Base-by-base conservation (phyloP, 257 asterid species). In the Schizonepeta tenuifolia region DNA sequence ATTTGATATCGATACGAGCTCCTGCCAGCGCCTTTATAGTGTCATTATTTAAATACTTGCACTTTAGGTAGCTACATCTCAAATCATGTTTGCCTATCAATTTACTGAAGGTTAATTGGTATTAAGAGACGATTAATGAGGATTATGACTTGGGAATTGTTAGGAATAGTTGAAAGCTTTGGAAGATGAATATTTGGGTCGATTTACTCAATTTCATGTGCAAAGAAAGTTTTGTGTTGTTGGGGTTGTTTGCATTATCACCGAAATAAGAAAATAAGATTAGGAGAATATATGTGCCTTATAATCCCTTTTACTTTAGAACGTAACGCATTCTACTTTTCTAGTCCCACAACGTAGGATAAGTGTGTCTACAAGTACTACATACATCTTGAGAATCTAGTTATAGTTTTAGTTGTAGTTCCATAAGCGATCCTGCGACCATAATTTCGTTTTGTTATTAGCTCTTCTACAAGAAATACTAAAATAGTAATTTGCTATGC, bases 161-260 rank as follows among this genome's bases (percentile, higher is more conserved):
- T 14, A n/a, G 40, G 71, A 26, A 17, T 47, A 28, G 31, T 49
- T 5, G 6, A 28, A n/a, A 24, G 44, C 47, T 26, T 28, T n/a
- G 21, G 60, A 5, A 50, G 72, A 67, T 15, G 11, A 49, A 65
- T 24, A 4, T 24, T 47, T 8, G 26, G 26, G 15, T 46, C 3
- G 58, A 22, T 41, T 64, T 21, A 2, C 54, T 1, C 11, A 15
- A n/a, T 47, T 26, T 15, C 21, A 26, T 7, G 10, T 26, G 40
- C 21, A 28, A 26, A 57, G 21, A 26, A 57, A 15, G 2, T 6
- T 17, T 46, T 28, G 11, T 49, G 72, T 67, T 28, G 7, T 28
- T 49, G 60, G 71, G 36, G 24, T 65, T 13, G 53, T 43, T 24
- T 46, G 70, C 20, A 15, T 44, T 44, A 6, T 65, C 18, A 65